Percentiles rank a stretch among this genome's conserved stretches.
phyloP scores from a whole-genome alignment of 1,284 basidiomycete species.

The Leucoagaricus sp. region DNA sequence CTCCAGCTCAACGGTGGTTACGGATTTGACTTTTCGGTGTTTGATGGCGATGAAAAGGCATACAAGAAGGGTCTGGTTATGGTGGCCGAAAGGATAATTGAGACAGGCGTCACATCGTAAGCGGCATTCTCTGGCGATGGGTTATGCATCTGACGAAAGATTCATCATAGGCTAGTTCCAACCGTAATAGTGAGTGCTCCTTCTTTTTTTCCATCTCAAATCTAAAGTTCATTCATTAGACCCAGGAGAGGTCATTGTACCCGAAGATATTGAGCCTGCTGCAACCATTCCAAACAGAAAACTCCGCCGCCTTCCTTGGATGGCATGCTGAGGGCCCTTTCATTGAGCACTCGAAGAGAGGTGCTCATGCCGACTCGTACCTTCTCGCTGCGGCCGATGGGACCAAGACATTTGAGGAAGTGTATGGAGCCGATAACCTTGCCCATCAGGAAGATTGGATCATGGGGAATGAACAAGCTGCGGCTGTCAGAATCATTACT shows the following conservation, averaged over 20 bases:
- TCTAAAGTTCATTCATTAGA: constrained; percentile 41
- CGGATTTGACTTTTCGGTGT: constrained; percentile 87
- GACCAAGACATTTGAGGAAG: constrained; percentile 65
- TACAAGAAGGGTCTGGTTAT: constrained; percentile 72
- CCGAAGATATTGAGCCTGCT: constrained; percentile 66
- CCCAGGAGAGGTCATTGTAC: constrained; percentile 73
- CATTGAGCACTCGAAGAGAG: constrained; percentile 76
- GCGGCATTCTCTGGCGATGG: constrained; percentile 23
- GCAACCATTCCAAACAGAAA: constrained; percentile 59
- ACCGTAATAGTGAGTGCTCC: constrained; percentile 71
- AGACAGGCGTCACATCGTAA: constrained; percentile 87
- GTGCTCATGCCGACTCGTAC: constrained; percentile 75
- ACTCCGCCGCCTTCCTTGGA: constrained; percentile 73
- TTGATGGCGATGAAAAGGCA: constrained; percentile 64
- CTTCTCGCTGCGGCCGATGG: constrained; percentile 66
- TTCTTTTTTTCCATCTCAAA: neutral
- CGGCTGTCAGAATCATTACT: constrained; percentile 78
- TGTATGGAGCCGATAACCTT: constrained; percentile 72
- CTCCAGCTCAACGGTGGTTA: constrained; percentile 89
- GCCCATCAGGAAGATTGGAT: constrained; percentile 67
- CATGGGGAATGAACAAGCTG: constrained; percentile 48
- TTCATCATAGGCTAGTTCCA: constrained; percentile 57
- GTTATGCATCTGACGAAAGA: constrained; percentile 2
- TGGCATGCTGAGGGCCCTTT: constrained; percentile 94
- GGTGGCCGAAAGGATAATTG: constrained; percentile 76